These are phyloP conservation scores for Suhomyces chickasaworum DNA, from an alignment of 1,139 yeast species.

Conservation along the genomic window DNA sequence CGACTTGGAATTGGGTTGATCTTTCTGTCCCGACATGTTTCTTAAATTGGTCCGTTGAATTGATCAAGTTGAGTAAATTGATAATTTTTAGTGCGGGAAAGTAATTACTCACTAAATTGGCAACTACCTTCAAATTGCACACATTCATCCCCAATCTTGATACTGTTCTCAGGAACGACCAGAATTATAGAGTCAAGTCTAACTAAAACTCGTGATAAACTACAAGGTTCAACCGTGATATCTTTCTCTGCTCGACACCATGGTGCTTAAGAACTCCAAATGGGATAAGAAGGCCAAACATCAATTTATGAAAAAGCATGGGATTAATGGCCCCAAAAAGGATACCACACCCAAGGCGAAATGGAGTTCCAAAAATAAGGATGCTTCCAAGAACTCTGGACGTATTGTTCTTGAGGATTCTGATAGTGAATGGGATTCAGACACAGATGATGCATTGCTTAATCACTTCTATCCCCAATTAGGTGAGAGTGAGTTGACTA, in stretches of 20 bases:
- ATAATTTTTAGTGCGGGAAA: not conserved
- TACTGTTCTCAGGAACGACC: no score
- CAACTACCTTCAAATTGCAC: no score
- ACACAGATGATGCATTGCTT: slow-evolving; percentile 45
- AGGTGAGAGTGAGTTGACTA: slow-evolving; percentile 34
- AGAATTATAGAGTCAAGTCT: no score
- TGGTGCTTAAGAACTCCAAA: slow-evolving; percentile 49
- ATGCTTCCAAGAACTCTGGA: slow-evolving; percentile 9
- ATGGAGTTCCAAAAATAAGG: slow-evolving; percentile 39
- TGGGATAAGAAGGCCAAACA: slow-evolving; percentile 50
- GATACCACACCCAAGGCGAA: slow-evolving; percentile 27
- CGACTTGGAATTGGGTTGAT: slow-evolving; percentile 27
- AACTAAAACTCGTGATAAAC: no score
- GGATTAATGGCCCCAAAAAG: slow-evolving; percentile 17
- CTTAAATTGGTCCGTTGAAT: not conserved
- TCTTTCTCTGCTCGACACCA: slow-evolving; percentile 12
- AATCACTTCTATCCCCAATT: slow-evolving; percentile 46
- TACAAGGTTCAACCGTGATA: no score
- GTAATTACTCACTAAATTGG: not conserved
- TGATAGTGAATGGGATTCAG: slow-evolving; percentile 48
- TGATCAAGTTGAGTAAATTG: not conserved
- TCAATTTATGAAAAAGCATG: slow-evolving; percentile 45
- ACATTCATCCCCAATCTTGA: no score
- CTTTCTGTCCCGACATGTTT: slow-evolving; percentile 14
- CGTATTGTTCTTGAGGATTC: slow-evolving; percentile 31